Base-by-base conservation (phyloP, 2,329 filamentous ascomycete genomes). In the Penicillium sp. region DNA sequence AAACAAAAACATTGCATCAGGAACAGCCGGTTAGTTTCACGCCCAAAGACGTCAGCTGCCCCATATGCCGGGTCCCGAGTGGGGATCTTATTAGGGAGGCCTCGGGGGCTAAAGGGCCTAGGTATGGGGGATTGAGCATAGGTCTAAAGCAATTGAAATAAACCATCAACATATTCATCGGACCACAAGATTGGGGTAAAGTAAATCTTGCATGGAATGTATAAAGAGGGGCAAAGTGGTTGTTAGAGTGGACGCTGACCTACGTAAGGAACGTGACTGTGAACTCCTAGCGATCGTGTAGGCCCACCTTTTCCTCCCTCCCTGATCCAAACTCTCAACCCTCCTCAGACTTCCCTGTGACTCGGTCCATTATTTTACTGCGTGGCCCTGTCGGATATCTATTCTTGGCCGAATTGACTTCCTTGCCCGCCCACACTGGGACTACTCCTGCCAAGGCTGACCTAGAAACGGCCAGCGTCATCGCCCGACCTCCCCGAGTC, bases 251-350 rank as follows among this genome's bases (percentile, higher is more conserved):
- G 29, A 52, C 43, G 25, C 33, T 47, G 22, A 51, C 22, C 49
- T 54, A 58, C 59, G 61, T 61, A 63, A 61, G 59, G 60, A 66
- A 66, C 63, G 63, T 66, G 63, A 66, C 63, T 54, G 46, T 54
- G 37, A 56, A 58, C 62, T 62, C 60, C 62, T 58, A 63, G 46
- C 57, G 61, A 64, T 63, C 58, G 60, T 27, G 48, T 46, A 55
- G 61, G 57, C 58, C 63, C 54, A 63, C 61, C 58, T 65, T 59
- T 66, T 58, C 58, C 59, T 55, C 60, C 57, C 58, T 59, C 61
- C 56, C 61, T 65, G 49, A 61, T 57, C 54, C 54, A 58, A 57
- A 49, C 53, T 55, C 56, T 33, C 22, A 29, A 49, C 29, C 31
- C 46, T 31, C 35, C 43, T 54, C 50, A 29, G 41, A 43, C 45